A percentile compares a stretch with the other conserved stretches of the same genome.
phyloP scores from a whole-genome alignment of 2,329 filamentous ascomycete genomes.

The Claviceps sp. region DNA sequence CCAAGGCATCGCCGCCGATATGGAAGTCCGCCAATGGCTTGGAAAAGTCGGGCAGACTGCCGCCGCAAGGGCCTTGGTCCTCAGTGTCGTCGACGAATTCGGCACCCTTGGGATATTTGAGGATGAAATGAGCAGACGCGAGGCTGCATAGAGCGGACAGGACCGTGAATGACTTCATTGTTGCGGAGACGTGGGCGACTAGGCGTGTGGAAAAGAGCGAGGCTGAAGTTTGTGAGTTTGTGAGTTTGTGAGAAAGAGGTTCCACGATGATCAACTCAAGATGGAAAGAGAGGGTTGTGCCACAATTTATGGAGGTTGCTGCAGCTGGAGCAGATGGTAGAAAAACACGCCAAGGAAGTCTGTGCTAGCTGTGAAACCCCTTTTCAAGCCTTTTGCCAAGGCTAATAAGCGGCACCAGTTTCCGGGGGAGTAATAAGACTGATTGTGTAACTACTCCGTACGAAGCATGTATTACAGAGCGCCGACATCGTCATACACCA shows the following conservation, averaged over 20 bases:
- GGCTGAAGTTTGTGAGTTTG: no score
- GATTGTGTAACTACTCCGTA: neutral
- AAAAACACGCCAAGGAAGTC: neutral
- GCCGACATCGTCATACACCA: neutral
- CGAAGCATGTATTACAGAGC: neutral
- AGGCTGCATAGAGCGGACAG: conserved; percentile 25
- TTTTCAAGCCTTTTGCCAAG: no score
- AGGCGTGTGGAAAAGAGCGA: no score
- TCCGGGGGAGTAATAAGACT: no score
- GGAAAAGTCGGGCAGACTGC: conserved; percentile 33
- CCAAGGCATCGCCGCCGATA: conserved; percentile 41
- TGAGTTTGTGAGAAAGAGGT: neutral
- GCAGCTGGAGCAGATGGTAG: neutral
- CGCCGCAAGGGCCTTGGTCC: conserved; percentile 38
- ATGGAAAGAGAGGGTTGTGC: neutral
- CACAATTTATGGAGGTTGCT: neutral
- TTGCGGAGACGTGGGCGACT: neutral
- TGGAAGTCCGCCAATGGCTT: conserved; percentile 39
- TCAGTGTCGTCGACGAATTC: conserved; percentile 34
- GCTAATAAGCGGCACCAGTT: no score
- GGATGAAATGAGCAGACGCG: conserved; percentile 39
- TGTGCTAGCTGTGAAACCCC: neutral
- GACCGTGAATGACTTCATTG: conserved; percentile 17
- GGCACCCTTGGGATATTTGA: conserved; percentile 34
- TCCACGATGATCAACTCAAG: no score